Evolutionary conservation across 169 alveolate genomes (phyloP).

Genomic region (Perkinsus marinus): DNA sequence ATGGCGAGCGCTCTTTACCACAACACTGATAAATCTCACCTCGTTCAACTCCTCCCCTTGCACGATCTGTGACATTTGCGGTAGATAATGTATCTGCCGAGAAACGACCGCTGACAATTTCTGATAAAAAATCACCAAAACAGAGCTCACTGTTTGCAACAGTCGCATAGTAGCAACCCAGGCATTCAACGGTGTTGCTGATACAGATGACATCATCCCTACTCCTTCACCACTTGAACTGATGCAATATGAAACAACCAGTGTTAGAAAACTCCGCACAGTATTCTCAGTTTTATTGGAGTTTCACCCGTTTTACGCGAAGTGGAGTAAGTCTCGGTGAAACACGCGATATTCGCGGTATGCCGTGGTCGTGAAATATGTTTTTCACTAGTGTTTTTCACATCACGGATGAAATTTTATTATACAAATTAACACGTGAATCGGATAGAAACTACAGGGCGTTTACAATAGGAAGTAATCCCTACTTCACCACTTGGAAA

Average conservation of each 20-base stretch:
- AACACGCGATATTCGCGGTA: too few relatives aligned
- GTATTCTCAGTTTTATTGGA: background rate
- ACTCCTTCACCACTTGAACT: background rate
- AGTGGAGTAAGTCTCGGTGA: background rate
- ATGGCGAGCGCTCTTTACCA: too few relatives aligned
- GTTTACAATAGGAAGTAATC: too few relatives aligned
- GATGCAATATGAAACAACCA: background rate
- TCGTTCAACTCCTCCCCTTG: too few relatives aligned
- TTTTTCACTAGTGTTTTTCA: too few relatives aligned
- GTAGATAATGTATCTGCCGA: background rate
- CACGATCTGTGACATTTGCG: background rate
- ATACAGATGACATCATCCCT: background rate
- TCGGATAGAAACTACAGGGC: too few relatives aligned
- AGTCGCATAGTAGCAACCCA: background rate
- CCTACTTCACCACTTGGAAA: too few relatives aligned
- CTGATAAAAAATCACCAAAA: background rate
- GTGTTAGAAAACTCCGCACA: background rate
- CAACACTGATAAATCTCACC: too few relatives aligned
- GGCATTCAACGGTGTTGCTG: background rate
- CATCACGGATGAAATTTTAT: too few relatives aligned
- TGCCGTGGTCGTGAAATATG: too few relatives aligned
- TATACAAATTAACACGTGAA: too few relatives aligned
- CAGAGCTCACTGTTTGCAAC: background rate
- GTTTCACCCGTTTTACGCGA: background rate
- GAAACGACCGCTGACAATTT: background rate